Evolutionary conservation across 1,284 basidiomycete species (phyloP).

Genomic region (Ceratobasidium sp.): DNA sequence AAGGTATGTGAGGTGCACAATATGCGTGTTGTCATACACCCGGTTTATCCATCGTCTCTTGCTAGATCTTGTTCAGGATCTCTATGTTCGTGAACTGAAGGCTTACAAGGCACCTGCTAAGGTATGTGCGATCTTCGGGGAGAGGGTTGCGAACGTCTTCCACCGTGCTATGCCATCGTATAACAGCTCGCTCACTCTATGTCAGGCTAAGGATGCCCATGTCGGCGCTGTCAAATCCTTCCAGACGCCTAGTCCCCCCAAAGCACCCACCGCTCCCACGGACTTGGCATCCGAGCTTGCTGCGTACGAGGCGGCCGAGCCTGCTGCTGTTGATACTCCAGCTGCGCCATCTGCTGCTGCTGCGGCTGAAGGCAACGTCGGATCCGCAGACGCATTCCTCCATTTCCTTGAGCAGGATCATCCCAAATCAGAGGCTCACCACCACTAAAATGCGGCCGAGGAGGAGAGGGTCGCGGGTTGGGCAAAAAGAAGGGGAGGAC

Average conservation of each 20-base stretch:
- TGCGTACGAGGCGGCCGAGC: conserved; percentile 83
- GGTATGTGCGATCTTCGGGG: conserved; percentile 53
- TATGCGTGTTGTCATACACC: background rate
- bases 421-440: conserved; percentile 67
- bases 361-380: conserved; percentile 58
- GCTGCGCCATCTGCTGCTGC: conserved; percentile 53
- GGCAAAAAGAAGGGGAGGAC: background rate
- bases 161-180: background rate
- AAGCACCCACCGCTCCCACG: conserved; percentile 75
- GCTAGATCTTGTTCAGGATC: conserved; percentile 90
- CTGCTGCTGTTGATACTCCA: conserved; percentile 64
- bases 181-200: conserved; percentile 12
- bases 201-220: conserved; percentile 85
- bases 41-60: conserved; percentile 2
- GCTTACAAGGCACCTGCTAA: conserved; percentile 77
- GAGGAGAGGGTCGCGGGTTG: background rate
- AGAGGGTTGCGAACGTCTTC: background rate
- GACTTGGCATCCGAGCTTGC: conserved; percentile 86
- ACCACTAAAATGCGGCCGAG: conserved; percentile 60
- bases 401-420: conserved; percentile 70
- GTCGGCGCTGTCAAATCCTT: conserved; percentile 83
- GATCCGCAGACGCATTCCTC: conserved; percentile 70
- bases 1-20: conserved; percentile 65
- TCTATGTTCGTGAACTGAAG: conserved; percentile 92
- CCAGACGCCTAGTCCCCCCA: conserved; percentile 74